These are phyloP conservation scores for Hemileccinum rubropunctum DNA, from an alignment of 768 basidiomycete genomes.

Conservation along the genomic window DNA sequence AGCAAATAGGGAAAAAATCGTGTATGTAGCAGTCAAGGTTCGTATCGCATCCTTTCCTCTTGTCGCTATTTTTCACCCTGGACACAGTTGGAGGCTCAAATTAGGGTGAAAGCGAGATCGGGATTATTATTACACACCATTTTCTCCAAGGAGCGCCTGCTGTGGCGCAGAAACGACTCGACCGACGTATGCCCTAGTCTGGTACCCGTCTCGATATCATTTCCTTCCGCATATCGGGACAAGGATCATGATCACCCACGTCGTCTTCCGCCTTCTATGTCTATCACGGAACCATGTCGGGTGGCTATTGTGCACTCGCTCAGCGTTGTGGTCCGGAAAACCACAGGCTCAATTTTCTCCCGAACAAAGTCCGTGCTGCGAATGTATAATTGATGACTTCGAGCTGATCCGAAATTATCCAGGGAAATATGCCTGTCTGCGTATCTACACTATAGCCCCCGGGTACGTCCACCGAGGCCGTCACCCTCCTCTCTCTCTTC, in stretches of 20 bases:
- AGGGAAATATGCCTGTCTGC: slow-evolving; percentile 26
- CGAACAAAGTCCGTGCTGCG: slow-evolving; percentile 19
- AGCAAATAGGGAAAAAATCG: slow-evolving; percentile 21
- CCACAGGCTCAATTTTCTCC: slow-evolving; percentile 16
- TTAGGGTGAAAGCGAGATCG: slow-evolving; percentile 16
- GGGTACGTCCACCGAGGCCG: slow-evolving; percentile 32
- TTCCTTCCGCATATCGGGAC: slow-evolving; percentile 28
- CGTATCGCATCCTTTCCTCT: background rate
- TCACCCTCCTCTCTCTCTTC: slow-evolving; percentile 22
- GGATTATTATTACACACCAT: slow-evolving; percentile 11
- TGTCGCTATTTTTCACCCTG: background rate
- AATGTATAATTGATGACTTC: background rate
- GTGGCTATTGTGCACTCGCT: slow-evolving; percentile 26
- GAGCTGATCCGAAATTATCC: slow-evolving; percentile 3
- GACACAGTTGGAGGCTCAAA: slow-evolving; percentile 23
- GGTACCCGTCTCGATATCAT: slow-evolving; percentile 29
- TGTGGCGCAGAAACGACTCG: slow-evolving; percentile 22
- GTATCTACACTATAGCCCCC: slow-evolving; percentile 25
- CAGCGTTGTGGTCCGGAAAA: slow-evolving; percentile 24
- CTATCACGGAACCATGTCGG: slow-evolving; percentile 22
- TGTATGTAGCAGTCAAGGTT: slow-evolving; percentile 30
- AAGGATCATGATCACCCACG: slow-evolving; percentile 13
- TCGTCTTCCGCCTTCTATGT: slow-evolving; percentile 33
- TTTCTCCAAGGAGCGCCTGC: slow-evolving; percentile 22
- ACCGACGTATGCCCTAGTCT: slow-evolving; percentile 25